These are phyloP conservation scores for Cladophialophora immunda DNA, from an alignment of 2,329 filamentous ascomycete genomes.

Conservation along the genomic window DNA sequence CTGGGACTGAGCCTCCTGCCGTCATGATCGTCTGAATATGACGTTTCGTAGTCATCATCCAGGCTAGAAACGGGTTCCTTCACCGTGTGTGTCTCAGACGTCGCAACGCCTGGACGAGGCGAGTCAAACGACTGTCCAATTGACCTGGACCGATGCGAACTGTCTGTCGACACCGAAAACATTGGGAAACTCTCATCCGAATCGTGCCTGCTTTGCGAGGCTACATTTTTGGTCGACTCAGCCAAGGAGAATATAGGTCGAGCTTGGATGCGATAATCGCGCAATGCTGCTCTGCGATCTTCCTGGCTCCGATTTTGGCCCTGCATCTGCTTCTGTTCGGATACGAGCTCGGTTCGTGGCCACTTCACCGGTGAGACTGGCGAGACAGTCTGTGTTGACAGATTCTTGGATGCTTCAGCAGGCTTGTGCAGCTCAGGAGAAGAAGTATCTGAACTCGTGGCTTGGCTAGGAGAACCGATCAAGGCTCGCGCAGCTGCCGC, in stretches of 20 bases:
- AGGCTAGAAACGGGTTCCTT: slow-evolving; percentile 22
- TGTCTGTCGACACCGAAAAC: slow-evolving; percentile 69
- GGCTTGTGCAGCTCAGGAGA: slow-evolving; percentile 30
- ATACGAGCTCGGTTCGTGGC: background rate
- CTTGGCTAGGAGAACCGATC: slow-evolving; percentile 25
- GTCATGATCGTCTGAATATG: slow-evolving; percentile 17
- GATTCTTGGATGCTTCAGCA: slow-evolving; percentile 12
- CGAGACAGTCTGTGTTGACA: background rate
- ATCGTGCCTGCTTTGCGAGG: slow-evolving; percentile 57
- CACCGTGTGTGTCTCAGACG: background rate
- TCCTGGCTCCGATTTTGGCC: slow-evolving; percentile 50
- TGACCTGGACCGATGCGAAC: slow-evolving; percentile 62
- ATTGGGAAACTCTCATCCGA: slow-evolving; percentile 70
- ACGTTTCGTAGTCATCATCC: slow-evolving; percentile 26
- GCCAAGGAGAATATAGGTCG: slow-evolving; percentile 61
- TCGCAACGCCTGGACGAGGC: slow-evolving; percentile 5
- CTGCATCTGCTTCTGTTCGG: background rate
- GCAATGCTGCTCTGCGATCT: slow-evolving; percentile 53
- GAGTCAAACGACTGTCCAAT: slow-evolving; percentile 60
- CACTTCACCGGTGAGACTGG: slow-evolving; percentile 4
- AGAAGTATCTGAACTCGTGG: slow-evolving; percentile 33
- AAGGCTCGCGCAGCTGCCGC: slow-evolving; percentile 40
- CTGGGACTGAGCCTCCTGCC: slow-evolving; percentile 8
- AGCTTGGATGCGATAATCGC: slow-evolving; percentile 59
- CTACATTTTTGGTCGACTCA: slow-evolving; percentile 46